phyloP scores from a whole-genome alignment of 2,329 filamentous ascomycete species.

The Colletotrichum caudatum region DNA sequence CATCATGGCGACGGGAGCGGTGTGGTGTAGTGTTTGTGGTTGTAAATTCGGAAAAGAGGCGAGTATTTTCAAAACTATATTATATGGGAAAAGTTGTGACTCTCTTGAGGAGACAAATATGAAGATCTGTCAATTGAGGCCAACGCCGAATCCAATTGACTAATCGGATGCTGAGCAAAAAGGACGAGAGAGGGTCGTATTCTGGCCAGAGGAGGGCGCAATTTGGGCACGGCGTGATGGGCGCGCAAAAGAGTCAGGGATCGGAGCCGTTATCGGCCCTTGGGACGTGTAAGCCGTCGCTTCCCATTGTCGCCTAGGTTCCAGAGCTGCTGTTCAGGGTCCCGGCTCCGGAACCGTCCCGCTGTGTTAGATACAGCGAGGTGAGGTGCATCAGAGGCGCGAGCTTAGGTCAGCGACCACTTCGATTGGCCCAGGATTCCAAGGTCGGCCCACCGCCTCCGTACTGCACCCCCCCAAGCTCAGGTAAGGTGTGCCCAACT shows the following conservation, averaged over 20 bases:
- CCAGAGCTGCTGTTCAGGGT: slow-evolving; percentile 33
- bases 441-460: not conserved
- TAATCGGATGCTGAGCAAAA: slow-evolving; percentile 33
- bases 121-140: slow-evolving; percentile 6
- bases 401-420: slow-evolving; percentile 36
- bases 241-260: slow-evolving; percentile 30
- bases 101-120: slow-evolving; percentile 12
- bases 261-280: slow-evolving; percentile 48
- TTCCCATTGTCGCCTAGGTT: slow-evolving; percentile 35
- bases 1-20: slow-evolving; percentile 54
- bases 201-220: slow-evolving; percentile 22
- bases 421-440: slow-evolving; percentile 10
- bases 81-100: slow-evolving; percentile 4
- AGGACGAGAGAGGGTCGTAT: slow-evolving; percentile 4
- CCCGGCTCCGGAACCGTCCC: slow-evolving; percentile 38
- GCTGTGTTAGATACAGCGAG: slow-evolving; percentile 13
- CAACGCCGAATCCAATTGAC: slow-evolving; percentile 29
- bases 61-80: slow-evolving; percentile 1
- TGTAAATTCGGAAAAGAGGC: slow-evolving; percentile 9
- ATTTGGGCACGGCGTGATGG: slow-evolving; percentile 29
- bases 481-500: slow-evolving; percentile 24
- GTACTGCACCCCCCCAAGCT: slow-evolving; percentile 11
- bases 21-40: not conserved
- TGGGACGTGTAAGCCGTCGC: slow-evolving; percentile 41
- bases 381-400: not conserved